Percentiles rank a stretch among this genome's conserved stretches.
Evolutionary conservation across 2,329 filamentous ascomycete genomes (phyloP).

Genomic region (Ophiostoma novo-ulmi): DNA sequence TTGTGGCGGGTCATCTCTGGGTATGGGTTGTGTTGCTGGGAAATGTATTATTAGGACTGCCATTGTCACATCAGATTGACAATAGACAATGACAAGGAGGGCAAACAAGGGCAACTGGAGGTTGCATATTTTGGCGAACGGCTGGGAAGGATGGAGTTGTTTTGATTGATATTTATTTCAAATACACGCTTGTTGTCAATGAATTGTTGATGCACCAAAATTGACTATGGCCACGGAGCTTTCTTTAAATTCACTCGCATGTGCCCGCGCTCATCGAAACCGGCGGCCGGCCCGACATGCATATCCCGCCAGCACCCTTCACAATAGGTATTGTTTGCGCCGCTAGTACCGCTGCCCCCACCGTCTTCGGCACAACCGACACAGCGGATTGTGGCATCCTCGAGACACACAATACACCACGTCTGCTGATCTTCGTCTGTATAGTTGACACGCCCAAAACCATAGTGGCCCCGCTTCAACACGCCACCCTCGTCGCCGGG

Average conservation of each 20-base stretch:
- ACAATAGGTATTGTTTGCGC: constrained; percentile 57
- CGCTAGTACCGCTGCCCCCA: background rate
- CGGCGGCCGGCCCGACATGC: constrained; percentile 64
- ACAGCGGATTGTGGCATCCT: constrained; percentile 69
- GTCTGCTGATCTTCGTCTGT: constrained; percentile 67
- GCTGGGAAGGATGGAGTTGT: background rate
- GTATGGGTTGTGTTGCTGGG: background rate
- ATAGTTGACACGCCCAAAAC: constrained; percentile 41
- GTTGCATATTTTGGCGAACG: constrained; percentile 13
- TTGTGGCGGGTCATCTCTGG: background rate
- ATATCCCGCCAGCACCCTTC: constrained; percentile 74
- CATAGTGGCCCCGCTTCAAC: constrained; percentile 2
- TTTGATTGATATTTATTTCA: background rate
- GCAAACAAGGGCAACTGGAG: background rate
- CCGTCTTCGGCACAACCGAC: constrained; percentile 61
- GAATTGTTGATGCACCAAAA: background rate
- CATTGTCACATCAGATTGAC: constrained; percentile 4
- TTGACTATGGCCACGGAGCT: background rate
- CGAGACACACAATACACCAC: constrained; percentile 80
- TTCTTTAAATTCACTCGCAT: constrained; percentile 49
- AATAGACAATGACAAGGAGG: background rate
- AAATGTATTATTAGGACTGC: background rate
- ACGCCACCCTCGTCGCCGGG: constrained; percentile 39
- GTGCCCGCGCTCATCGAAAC: constrained; percentile 66
- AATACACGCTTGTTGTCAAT: constrained; percentile 10